Evolutionary conservation across 495 filamentous ascomycete genomes (phyloP).

Genomic region (Amphirosellinia nigrospora): DNA sequence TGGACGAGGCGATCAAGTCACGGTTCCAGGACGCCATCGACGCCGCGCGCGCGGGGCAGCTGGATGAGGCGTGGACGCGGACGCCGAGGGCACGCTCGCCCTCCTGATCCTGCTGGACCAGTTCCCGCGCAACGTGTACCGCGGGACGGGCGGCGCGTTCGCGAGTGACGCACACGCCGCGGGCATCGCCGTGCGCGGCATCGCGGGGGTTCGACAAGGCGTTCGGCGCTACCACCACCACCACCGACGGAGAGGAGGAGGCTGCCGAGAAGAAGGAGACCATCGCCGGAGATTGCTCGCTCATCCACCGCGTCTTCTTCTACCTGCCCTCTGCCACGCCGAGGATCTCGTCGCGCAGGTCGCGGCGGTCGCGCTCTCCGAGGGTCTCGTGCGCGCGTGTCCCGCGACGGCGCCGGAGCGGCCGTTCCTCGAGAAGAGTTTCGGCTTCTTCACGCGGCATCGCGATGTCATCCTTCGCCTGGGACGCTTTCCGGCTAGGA

Average conservation of each 20-base stretch:
- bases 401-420: neutral
- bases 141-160: neutral
- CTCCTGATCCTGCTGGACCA: neutral
- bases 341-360: neutral
- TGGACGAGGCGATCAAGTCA: neutral
- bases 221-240: neutral
- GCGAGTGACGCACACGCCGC: neutral
- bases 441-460: neutral
- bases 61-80: neutral
- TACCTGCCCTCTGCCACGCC: neutral
- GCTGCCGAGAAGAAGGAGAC: too few relatives aligned
- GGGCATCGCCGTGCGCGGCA: neutral
- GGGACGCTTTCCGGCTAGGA: neutral
- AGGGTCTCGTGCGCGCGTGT: neutral
- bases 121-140: neutral
- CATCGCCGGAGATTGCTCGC: too few relatives aligned
- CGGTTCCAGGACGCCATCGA: neutral
- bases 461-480: neutral
- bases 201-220: neutral
- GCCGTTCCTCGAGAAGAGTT: neutral
- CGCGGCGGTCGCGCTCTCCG: neutral
- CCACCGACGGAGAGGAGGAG: too few relatives aligned
- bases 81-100: neutral
- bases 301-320: neutral
- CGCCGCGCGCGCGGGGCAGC: neutral